phyloP scores from a whole-genome alignment of 352 stramenopile species.

The Phytophthora hybrid region DNA sequence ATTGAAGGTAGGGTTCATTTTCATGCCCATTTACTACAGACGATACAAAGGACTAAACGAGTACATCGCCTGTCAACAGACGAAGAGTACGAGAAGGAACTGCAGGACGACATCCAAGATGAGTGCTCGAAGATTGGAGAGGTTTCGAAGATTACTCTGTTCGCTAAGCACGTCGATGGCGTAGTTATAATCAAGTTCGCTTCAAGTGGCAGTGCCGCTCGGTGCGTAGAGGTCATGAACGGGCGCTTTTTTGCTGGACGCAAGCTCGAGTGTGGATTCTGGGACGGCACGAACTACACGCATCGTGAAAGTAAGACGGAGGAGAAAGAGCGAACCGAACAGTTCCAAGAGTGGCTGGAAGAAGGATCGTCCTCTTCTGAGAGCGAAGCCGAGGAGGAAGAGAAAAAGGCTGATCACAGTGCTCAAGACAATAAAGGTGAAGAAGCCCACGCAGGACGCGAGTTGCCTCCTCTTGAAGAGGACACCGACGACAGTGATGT shows the following conservation, averaged over 20 bases:
- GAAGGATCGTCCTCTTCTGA: conserved; percentile 71
- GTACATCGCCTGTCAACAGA: conserved; percentile 39
- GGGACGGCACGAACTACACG: conserved; percentile 97
- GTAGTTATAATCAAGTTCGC: conserved; percentile 96
- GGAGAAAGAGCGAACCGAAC: conserved; percentile 88
- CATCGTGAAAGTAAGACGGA: conserved; percentile 79
- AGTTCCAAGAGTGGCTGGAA: conserved; percentile 96
- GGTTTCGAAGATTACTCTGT: conserved; percentile 94
- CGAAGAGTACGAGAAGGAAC: conserved; percentile 69
- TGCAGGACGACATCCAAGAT: conserved; percentile 81
- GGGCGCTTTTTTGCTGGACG: conserved; percentile 89
- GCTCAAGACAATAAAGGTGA: conserved; percentile 1
- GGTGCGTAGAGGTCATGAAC: conserved; percentile 92
- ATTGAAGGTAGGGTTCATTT: conserved; percentile 58
- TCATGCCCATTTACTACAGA: background rate
- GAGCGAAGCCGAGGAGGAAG: conserved; percentile 52
- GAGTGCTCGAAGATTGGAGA: conserved; percentile 91
- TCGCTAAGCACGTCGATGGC: conserved; percentile 92
- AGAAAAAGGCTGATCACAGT: conserved; percentile 27
- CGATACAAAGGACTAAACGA: background rate
- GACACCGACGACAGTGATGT: conserved; percentile 42
- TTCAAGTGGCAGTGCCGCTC: conserved; percentile 82
- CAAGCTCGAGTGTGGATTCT: conserved; percentile 93
- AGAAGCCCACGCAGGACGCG: conserved; percentile 32
- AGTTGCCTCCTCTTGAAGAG: conserved; percentile 38